These are phyloP conservation scores for Pyricularia pennisetigena DNA, from an alignment of 2,329 filamentous ascomycete species.

Conservation along the genomic window DNA sequence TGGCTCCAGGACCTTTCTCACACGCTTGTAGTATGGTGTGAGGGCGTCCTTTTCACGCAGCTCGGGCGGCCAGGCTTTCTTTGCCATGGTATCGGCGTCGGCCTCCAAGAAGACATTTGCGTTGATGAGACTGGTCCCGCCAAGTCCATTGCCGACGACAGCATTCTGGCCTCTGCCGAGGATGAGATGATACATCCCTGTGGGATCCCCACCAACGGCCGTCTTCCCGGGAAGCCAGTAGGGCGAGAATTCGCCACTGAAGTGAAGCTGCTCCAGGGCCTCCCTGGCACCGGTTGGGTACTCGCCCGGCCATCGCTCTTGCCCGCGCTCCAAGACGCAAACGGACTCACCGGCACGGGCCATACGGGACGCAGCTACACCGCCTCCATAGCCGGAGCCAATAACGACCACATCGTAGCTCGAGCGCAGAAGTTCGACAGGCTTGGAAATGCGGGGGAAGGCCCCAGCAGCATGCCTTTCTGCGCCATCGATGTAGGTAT, in stretches of 20 bases:
- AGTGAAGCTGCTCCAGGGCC: slow-evolving; percentile 40
- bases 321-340: slow-evolving; percentile 54
- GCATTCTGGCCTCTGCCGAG: slow-evolving; percentile 55
- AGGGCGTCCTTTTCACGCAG: slow-evolving; percentile 34
- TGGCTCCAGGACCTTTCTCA: slow-evolving; percentile 47
- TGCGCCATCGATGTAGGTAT: slow-evolving; percentile 17
- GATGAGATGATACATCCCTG: slow-evolving; percentile 53
- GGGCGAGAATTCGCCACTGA: slow-evolving; percentile 42
- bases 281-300: slow-evolving; percentile 42
- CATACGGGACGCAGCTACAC: slow-evolving; percentile 55
- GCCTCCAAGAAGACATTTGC: slow-evolving; percentile 57
- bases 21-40: slow-evolving; percentile 45
- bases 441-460: slow-evolving; percentile 45
- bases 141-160: slow-evolving; percentile 51
- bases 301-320: slow-evolving; percentile 57
- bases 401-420: slow-evolving; percentile 58
- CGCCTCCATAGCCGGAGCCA: slow-evolving; percentile 60
- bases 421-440: slow-evolving; percentile 44
- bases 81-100: slow-evolving; percentile 40
- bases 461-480: slow-evolving; percentile 7
- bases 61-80: slow-evolving; percentile 49
- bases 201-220: slow-evolving; percentile 40
- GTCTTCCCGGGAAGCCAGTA: slow-evolving; percentile 28
- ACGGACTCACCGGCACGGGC: slow-evolving; percentile 50
- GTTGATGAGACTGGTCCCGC: slow-evolving; percentile 57